These are phyloP conservation scores for Candida mesenterica DNA, from an alignment of 1,139 yeast genomes.

Conservation along the genomic window DNA sequence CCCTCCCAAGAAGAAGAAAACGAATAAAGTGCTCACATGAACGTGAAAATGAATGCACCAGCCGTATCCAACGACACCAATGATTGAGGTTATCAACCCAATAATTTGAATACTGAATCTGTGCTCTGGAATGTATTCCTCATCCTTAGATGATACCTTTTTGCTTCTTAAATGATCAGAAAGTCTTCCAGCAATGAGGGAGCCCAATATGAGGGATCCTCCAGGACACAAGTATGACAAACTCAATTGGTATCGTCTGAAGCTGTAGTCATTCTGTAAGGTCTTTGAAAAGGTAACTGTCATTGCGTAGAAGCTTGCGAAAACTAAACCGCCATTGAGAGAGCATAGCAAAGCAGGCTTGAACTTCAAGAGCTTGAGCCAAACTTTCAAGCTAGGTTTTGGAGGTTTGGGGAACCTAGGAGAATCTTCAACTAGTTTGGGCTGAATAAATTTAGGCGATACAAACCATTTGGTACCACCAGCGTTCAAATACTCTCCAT, in stretches of 20 bases:
- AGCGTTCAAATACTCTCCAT: constrained; percentile 33
- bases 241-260: constrained; percentile 36
- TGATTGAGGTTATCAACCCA: constrained; percentile 45
- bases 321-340: constrained; percentile 48
- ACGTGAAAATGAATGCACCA: constrained; percentile 49
- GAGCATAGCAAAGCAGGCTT: constrained; percentile 50
- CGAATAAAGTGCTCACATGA: constrained; percentile 43
- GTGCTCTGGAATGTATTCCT: constrained; percentile 41
- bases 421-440: constrained; percentile 22
- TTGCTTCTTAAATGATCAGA: constrained; percentile 40
- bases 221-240: constrained; percentile 58
- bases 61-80: constrained; percentile 54
- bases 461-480: constrained; percentile 21
- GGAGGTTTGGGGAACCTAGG: constrained; percentile 46
- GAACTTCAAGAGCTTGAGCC: constrained; percentile 36
- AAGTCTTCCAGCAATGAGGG: constrained; percentile 49
- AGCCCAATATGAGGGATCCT: constrained; percentile 47
- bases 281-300: constrained; percentile 50
- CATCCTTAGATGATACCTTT: constrained; percentile 20
- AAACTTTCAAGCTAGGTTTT: constrained; percentile 40
- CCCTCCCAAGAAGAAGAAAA: constrained; percentile 47
- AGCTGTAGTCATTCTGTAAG: constrained; percentile 37
- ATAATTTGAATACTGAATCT: constrained; percentile 45
- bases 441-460: constrained; percentile 29
- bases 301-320: constrained; percentile 56